Conservation (phyloP, 148 eudicot species). For the Cornus suecica region DNA sequence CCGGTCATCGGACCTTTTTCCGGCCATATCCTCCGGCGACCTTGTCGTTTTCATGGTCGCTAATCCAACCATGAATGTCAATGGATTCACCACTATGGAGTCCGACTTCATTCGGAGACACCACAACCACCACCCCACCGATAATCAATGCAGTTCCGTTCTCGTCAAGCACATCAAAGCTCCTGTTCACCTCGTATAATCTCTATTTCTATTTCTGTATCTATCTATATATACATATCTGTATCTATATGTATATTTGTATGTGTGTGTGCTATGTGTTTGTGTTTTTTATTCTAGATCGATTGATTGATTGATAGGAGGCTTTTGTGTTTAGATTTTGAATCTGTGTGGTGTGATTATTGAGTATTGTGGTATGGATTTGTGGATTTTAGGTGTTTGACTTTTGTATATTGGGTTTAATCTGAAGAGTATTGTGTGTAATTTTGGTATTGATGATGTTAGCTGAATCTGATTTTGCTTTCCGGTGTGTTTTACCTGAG, state of each 20-base stretch:
- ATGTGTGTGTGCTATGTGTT: not conserved
- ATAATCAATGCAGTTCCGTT: constrained; percentile 28
- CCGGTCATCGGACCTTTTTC: not conserved
- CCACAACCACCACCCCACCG: constrained; percentile 18
- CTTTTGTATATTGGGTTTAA: not conserved
- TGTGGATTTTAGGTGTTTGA: constrained; percentile 1
- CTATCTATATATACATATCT: not conserved
- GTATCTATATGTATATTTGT: not conserved
- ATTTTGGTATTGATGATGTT: not conserved
- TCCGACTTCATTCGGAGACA: constrained; percentile 22
- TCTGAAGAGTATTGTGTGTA: not conserved
- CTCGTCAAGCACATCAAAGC: constrained; percentile 32
- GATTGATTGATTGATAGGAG: not conserved
- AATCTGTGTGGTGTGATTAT: not conserved
- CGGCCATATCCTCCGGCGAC: not conserved
- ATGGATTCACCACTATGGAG: constrained; percentile 17
- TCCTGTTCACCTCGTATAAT: constrained; percentile 24
- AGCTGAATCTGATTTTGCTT: not conserved
- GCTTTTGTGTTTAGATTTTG: constrained; percentile 3
- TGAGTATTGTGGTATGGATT: not conserved
- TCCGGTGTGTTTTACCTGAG: not conserved
- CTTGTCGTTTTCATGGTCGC: not conserved
- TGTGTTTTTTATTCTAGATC: constrained; percentile 9
- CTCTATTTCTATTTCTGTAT: not conserved
- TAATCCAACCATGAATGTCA: constrained; percentile 10